Evolutionary conservation across 2,329 filamentous ascomycete species (phyloP).

Genomic region (Alternaria hordeiaustralica): DNA sequence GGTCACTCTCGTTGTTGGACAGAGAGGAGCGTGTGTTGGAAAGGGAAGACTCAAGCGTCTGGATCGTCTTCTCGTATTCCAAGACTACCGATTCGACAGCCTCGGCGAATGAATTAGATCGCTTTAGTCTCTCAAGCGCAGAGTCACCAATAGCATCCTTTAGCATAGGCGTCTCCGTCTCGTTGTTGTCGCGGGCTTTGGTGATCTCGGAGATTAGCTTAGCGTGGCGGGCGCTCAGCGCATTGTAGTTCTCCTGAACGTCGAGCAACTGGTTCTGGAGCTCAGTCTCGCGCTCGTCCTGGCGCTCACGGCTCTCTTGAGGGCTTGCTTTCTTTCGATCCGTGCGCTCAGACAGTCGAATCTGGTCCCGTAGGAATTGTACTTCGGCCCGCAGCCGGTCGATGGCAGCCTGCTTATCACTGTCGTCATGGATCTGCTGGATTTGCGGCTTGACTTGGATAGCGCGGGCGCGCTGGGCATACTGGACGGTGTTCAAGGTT

Average conservation of each 20-base stretch:
- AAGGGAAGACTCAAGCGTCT: conserved; percentile 87
- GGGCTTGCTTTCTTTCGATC: conserved; percentile 63
- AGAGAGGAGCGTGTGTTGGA: conserved; percentile 85
- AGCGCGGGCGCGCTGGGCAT: conserved; percentile 91
- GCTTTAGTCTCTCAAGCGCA: conserved; percentile 85
- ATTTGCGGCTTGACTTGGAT: conserved; percentile 98
- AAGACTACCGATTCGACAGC: conserved; percentile 95
- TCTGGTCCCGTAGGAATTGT: conserved; percentile 90
- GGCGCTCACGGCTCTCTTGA: conserved; percentile 77
- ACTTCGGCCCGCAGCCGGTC: conserved; percentile 94
- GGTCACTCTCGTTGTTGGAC: conserved; percentile 80
- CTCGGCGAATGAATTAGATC: conserved; percentile 94
- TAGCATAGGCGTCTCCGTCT: conserved; percentile 62
- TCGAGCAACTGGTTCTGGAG: conserved; percentile 94
- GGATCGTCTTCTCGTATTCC: conserved; percentile 98
- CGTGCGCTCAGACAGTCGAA: conserved; percentile 78
- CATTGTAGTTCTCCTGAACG: conserved; percentile 90
- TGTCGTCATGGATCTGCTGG: conserved; percentile 85
- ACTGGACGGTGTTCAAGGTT: conserved; percentile 94
- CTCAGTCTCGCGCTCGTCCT: conserved; percentile 84
- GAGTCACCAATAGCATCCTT: conserved; percentile 74
- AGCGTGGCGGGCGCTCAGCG: conserved; percentile 91
- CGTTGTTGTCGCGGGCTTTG: conserved; percentile 73
- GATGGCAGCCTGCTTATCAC: conserved; percentile 92
- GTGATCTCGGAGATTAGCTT: conserved; percentile 93